Conservation (phyloP, 345 rosid genomes). For the Draba incana region DNA sequence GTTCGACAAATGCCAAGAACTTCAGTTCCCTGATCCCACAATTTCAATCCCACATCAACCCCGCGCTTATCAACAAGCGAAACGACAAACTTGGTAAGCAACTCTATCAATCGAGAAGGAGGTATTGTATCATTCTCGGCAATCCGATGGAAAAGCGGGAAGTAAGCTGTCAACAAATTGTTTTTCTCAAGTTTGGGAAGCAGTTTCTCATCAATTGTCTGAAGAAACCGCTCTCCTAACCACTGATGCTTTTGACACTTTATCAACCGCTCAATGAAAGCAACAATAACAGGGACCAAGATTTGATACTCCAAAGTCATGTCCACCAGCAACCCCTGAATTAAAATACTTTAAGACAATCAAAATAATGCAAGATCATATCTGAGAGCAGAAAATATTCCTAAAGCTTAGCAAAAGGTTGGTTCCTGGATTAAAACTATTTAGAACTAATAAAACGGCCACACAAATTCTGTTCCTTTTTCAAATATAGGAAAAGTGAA, state of each 20-base stretch:
- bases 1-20: slow-evolving; percentile 90
- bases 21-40: slow-evolving; percentile 93
- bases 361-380: slow-evolving; percentile 18
- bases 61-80: slow-evolving; percentile 73
- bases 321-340: slow-evolving; percentile 81
- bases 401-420: slow-evolving; percentile 26
- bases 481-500: slow-evolving; percentile 20
- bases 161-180: slow-evolving; percentile 64
- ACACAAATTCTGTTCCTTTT: slow-evolving; percentile 26
- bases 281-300: slow-evolving; percentile 77
- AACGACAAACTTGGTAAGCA: slow-evolving; percentile 64
- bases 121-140: slow-evolving; percentile 78
- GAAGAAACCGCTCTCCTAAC: slow-evolving; percentile 85
- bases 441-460: slow-evolving; percentile 4
- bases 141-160: slow-evolving; percentile 73
- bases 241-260: slow-evolving; percentile 71
- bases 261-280: slow-evolving; percentile 68
- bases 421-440: slow-evolving; percentile 8
- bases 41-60: slow-evolving; percentile 61
- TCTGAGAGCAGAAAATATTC: slow-evolving; percentile 4
- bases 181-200: slow-evolving; percentile 67
- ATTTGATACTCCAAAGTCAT: slow-evolving; percentile 61
- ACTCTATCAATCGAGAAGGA: slow-evolving; percentile 64
- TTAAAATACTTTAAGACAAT: slow-evolving; percentile 36
- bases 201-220: slow-evolving; percentile 66